Evolutionary conservation across 306 rosid species (phyloP).

Genomic region (apple (Malus domestica)): ASM211411v1 NC_041792.1:4111501-4112000

Average conservation of each 20-base stretch:
- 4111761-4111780: background rate
- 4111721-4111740: background rate
- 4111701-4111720: background rate
- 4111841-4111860: background rate
- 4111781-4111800: too few species aligned
- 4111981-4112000: background rate
- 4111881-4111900: background rate
- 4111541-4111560: slow-evolving; percentile 83
- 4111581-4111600: slow-evolving; percentile 81
- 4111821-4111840: background rate
- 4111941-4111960: background rate
- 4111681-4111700: background rate
- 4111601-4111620: slow-evolving; percentile 84
- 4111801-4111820: background rate
- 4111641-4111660: background rate
- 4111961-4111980: background rate
- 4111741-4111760: background rate
- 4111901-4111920: background rate
- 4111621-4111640: slow-evolving; percentile 1
- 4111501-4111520: slow-evolving; percentile 1
- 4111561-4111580: slow-evolving; percentile 88
- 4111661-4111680: background rate
- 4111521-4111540: slow-evolving; percentile 12
- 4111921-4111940: background rate
- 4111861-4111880: background rate